phyloP scores from a whole-genome alignment of 495 filamentous ascomycete species.

The Daldinia loculata region DNA sequence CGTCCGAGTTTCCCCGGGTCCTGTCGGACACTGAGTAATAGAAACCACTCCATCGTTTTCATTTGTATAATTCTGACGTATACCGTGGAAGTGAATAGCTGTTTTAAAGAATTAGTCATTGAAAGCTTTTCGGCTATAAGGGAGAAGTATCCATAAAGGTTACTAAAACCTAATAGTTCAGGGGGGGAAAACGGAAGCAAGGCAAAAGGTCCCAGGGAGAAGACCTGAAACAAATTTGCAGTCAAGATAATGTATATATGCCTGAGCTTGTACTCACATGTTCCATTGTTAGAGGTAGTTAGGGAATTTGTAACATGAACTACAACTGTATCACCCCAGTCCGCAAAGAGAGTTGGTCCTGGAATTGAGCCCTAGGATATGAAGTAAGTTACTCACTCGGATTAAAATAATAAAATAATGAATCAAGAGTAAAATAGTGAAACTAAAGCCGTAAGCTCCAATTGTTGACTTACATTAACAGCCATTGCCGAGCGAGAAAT shows the following conservation, averaged over 20 bases:
- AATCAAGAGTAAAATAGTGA: not conserved
- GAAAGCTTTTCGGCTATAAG: not conserved
- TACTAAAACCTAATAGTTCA: not conserved
- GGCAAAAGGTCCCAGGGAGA: not conserved
- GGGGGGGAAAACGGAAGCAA: not conserved
- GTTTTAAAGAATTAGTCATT: not conserved
- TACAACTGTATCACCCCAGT: conserved; percentile 59
- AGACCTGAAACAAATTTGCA: not conserved
- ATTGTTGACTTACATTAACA: conserved; percentile 48
- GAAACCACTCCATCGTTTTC: conserved; percentile 54
- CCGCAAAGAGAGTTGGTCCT: conserved; percentile 52
- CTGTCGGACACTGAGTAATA: conserved; percentile 60
- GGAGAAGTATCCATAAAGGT: not conserved
- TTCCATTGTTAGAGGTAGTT: conserved; percentile 34
- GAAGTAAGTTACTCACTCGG: not conserved
- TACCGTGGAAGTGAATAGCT: conserved; percentile 65
- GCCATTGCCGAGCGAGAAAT: conserved; percentile 50
- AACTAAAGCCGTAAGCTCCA: not conserved
- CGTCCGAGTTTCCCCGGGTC: conserved; percentile 56
- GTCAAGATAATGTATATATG: not conserved
- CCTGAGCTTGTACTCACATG: conserved; percentile 21
- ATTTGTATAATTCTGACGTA: conserved; percentile 50
- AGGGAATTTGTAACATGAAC: conserved; percentile 37
- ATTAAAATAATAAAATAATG: not conserved
- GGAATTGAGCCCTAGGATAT: conserved; percentile 49